Evolutionary conservation across 2,329 filamentous ascomycete genomes (phyloP).

Genomic region (Fusarium pseudocircinatum): DNA sequence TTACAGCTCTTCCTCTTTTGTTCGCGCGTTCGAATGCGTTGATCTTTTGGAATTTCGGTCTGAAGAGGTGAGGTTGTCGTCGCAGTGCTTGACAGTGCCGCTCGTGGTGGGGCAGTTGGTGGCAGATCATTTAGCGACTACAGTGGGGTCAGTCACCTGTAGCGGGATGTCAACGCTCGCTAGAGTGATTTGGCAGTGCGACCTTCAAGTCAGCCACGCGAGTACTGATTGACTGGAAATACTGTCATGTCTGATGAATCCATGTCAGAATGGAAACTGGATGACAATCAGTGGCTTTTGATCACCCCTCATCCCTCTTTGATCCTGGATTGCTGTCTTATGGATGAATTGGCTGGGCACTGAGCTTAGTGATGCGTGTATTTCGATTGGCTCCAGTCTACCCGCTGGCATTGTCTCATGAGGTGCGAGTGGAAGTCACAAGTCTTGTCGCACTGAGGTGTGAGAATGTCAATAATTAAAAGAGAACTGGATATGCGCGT

Average conservation of each 20-base stretch:
- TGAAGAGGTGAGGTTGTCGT: background rate
- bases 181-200: background rate
- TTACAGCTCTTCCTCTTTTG: background rate
- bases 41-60: background rate
- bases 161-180: background rate
- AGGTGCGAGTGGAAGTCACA: background rate
- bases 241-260: rapidly evolving
- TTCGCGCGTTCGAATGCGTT: background rate
- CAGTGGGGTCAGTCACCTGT: background rate
- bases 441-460: no score
- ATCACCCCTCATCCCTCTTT: rapidly evolving
- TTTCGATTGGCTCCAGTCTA: background rate
- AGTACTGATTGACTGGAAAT: background rate
- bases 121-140: background rate
- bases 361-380: background rate
- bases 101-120: background rate
- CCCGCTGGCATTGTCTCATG: no score
- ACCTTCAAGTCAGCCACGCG: background rate
- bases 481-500: background rate
- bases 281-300: rapidly evolving
- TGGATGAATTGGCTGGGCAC: background rate
- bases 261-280: rapidly evolving
- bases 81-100: background rate
- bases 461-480: background rate
- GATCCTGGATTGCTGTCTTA: no score